Conservation (phyloP, 345 rosid genomes). For the Lepidium aucheri region DNA sequence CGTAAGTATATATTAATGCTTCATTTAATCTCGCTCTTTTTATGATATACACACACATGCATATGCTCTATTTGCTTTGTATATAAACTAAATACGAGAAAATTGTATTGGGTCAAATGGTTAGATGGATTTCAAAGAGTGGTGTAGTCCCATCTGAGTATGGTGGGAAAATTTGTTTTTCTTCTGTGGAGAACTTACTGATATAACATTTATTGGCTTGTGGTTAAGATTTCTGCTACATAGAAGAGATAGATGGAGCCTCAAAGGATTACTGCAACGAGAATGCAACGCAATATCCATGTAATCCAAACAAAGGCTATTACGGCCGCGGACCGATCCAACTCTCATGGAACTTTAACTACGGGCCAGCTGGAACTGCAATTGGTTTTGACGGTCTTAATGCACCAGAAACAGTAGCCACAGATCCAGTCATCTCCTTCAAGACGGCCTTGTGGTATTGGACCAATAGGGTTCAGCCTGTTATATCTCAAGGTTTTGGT, state of each 20-base stretch:
- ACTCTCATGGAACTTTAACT: constrained; percentile 62
- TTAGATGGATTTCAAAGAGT: too few relatives aligned
- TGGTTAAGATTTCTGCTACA: constrained; percentile 46
- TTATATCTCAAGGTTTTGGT: constrained; percentile 56
- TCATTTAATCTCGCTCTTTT: background rate
- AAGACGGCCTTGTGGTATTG: constrained; percentile 69
- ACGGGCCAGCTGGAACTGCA: constrained; percentile 48
- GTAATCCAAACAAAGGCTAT: constrained; percentile 47
- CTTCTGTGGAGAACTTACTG: background rate
- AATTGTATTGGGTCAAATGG: too few relatives aligned
- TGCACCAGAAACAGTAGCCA: constrained; percentile 54
- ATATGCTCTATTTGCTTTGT: background rate
- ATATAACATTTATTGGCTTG: background rate
- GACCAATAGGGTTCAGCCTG: constrained; percentile 45
- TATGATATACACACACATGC: background rate
- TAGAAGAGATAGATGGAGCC: constrained; percentile 48
- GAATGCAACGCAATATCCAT: constrained; percentile 37
- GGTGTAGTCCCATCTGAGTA: too few relatives aligned
- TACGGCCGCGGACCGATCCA: constrained; percentile 63
- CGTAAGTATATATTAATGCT: constrained; percentile 33
- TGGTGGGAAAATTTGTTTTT: too few relatives aligned
- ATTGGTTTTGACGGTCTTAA: constrained; percentile 44
- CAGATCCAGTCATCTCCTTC: constrained; percentile 46
- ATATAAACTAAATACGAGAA: too few relatives aligned
- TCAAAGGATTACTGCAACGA: constrained; percentile 39